Percentiles rank a stretch among this genome's conserved stretches.
These are phyloP conservation scores for Talaromyces wortmannii DNA, from an alignment of 495 filamentous ascomycete genomes.

Conservation along the genomic window DNA sequence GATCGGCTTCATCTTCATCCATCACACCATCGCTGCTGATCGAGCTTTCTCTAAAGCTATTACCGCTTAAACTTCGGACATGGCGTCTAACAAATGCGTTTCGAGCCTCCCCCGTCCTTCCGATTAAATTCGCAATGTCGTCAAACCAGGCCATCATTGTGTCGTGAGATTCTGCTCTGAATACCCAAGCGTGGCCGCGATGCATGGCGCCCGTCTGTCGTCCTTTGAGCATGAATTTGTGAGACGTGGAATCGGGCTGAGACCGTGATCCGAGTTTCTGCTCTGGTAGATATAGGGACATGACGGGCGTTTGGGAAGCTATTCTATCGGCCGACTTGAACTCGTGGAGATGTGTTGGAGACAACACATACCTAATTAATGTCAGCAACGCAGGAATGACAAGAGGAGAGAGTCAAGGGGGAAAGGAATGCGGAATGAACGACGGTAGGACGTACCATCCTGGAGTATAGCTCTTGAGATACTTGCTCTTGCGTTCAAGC, in stretches of 20 bases:
- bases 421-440: slow-evolving; percentile 19
- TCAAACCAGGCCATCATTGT: slow-evolving; percentile 97
- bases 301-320: slow-evolving; percentile 69
- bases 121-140: slow-evolving; percentile 81
- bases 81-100: slow-evolving; percentile 78
- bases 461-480: slow-evolving; percentile 94
- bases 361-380: slow-evolving; percentile 79
- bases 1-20: slow-evolving; percentile 83
- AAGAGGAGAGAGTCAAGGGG: no score
- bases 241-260: slow-evolving; percentile 74
- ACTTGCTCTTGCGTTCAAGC: slow-evolving; percentile 96
- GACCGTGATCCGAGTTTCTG: slow-evolving; percentile 95
- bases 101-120: slow-evolving; percentile 82
- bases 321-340: slow-evolving; percentile 86
- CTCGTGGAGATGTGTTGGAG: slow-evolving; percentile 93
- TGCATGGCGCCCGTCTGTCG: slow-evolving; percentile 91
- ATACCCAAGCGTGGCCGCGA: slow-evolving; percentile 95
- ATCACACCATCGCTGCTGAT: slow-evolving; percentile 65
- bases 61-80: slow-evolving; percentile 64
- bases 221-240: slow-evolving; percentile 97
- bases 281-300: slow-evolving; percentile 92
- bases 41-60: slow-evolving; percentile 56
- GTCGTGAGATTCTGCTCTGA: slow-evolving; percentile 89
- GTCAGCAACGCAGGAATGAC: slow-evolving; percentile 11
- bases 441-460: slow-evolving; percentile 64